Evolutionary conservation across 2,329 filamentous ascomycete genomes (phyloP), one percentile per base, ranked within the genome.

Genomic region (Colletotrichum sp.): DNA sequence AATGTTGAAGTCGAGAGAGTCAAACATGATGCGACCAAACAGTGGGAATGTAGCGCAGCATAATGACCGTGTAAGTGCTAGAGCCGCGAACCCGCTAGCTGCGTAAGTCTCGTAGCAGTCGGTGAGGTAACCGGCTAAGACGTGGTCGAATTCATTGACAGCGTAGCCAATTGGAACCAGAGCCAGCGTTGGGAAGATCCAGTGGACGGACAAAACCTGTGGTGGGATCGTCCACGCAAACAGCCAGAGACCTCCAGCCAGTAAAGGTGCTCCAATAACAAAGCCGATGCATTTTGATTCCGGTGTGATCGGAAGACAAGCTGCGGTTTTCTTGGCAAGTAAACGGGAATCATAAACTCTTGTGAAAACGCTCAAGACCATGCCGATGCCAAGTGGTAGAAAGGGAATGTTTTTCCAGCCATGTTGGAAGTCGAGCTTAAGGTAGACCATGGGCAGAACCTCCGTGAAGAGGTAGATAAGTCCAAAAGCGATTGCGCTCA

Each of bases 151-250:
- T 72, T 90, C 88, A 18, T 88, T 89, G 26, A 87, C 78, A 0
- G 86, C 86, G 78, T 87, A 90, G 0, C 88, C 89, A 8, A 89
- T 81, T 2, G 87, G 79, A 0, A 87, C 79, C 1, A 90, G 82
- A 0, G 85, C 83, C 1, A 85, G 57, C 2, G 85, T 84, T 2
- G 86, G 84, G 2, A 85, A 82, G 10, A 86, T 80, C 84, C 86
- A 88, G 24, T 83, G 82, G 0, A 84, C 16, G 18, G 16, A 44
- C n/a, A 77, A 70, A 2, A 82, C 77, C 3, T 76, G 76, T 2
- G 87, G 87, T 2, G 89, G 88, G 4, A 89, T 84, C 1, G 88
- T 89, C 82, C 85, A 87, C 3, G 85, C 85, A 71, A 89, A 88
- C 78, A 81, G 83, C 85, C 86, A 88, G 1, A 90, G 83, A 3